Evolutionary conservation across 176 grass and related monocot genomes (phyloP).

Genomic region (Juncus effusus): DNA sequence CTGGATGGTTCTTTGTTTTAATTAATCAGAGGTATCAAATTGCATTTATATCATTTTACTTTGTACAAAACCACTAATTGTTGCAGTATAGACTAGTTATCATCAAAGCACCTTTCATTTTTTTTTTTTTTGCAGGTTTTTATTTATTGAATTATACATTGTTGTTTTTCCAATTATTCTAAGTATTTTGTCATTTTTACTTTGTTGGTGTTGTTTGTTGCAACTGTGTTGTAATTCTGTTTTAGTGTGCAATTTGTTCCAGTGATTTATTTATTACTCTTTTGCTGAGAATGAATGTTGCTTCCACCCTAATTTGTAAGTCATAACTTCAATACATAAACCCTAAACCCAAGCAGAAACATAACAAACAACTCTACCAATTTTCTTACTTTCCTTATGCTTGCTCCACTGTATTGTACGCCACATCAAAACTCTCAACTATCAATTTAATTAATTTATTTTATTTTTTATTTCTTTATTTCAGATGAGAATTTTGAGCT

Average conservation of each 20-base stretch:
- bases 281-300: slow-evolving; percentile 31
- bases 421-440: not conserved
- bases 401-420: not conserved
- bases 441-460: slow-evolving; percentile 18
- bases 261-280: slow-evolving; percentile 33
- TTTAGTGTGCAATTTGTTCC: slow-evolving; percentile 33
- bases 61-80: not conserved
- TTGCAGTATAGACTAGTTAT: too few species aligned
- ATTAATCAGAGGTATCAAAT: slow-evolving; percentile 26
- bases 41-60: slow-evolving; percentile 30
- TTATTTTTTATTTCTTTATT: slow-evolving; percentile 36
- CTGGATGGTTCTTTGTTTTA: slow-evolving; percentile 30
- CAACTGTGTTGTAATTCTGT: slow-evolving; percentile 19
- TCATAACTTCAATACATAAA: slow-evolving; percentile 19
- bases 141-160: too few species aligned
- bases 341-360: slow-evolving; percentile 15
- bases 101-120: too few species aligned
- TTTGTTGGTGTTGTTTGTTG: slow-evolving; percentile 22
- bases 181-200: not conserved
- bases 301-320: slow-evolving; percentile 28
- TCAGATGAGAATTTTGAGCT: slow-evolving; percentile 88
- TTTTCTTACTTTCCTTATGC: slow-evolving; percentile 27
- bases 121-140: too few species aligned
- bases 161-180: too few species aligned
- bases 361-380: not conserved